Evolutionary conservation across 225 moss, liverwort and hornwort species (phyloP).

Genomic region (Pseudisothecium myosuroides): DNA sequence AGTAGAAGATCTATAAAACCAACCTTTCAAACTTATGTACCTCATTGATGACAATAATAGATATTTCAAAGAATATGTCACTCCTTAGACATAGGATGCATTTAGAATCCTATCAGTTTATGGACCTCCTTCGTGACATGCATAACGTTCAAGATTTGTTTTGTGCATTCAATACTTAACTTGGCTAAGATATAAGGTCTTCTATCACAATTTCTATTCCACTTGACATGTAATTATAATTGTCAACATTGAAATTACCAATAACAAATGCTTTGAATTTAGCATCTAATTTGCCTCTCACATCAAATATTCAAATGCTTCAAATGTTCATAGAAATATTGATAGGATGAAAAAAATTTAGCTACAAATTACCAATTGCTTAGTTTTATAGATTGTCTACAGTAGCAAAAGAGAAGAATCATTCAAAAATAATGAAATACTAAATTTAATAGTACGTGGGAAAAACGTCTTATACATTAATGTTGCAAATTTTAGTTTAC

Average conservation of each 20-base stretch:
- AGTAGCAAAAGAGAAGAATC: neutral
- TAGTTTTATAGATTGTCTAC: neutral
- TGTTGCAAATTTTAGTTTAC: neutral
- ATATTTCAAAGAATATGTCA: neutral
- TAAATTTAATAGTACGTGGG: no score
- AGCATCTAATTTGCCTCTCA: neutral
- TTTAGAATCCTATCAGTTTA: rapidly evolving
- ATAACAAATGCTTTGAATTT: neutral
- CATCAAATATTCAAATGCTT: neutral
- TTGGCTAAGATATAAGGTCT: neutral
- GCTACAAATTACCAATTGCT: neutral
- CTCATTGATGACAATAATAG: neutral
- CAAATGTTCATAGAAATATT: neutral
- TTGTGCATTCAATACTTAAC: neutral
- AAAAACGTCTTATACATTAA: no score
- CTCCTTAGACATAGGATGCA: neutral
- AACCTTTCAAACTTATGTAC: neutral
- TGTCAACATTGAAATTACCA: neutral
- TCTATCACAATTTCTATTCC: neutral
- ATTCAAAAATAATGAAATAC: neutral
- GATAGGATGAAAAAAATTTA: neutral
- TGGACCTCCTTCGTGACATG: neutral
- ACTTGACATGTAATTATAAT: neutral
- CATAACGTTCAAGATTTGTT: neutral
- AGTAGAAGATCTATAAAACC: no score